Percentiles rank a stretch among this genome's conserved stretches.
phyloP scores from a whole-genome alignment of 345 rosid species.

The Cardamine occulta region DNA sequence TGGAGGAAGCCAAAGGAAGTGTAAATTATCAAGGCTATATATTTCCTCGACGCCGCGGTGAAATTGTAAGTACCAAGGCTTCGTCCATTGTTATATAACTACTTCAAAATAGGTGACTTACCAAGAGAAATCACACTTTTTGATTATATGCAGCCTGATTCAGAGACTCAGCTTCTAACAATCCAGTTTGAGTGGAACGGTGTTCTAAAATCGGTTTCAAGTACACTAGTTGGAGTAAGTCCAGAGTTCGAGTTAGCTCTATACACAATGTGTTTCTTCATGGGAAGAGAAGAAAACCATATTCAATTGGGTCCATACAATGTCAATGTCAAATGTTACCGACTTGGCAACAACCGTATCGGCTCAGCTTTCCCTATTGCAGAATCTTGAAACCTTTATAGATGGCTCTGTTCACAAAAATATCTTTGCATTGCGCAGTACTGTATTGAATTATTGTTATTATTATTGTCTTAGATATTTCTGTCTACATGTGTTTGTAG shows the following conservation, averaged over 20 bases:
- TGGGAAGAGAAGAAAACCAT: slow-evolving; percentile 77
- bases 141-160: slow-evolving; percentile 63
- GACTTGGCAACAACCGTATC: slow-evolving; percentile 58
- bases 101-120: neutral
- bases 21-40: slow-evolving; percentile 92
- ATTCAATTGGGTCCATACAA: slow-evolving; percentile 85
- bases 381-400: slow-evolving; percentile 46
- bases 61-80: slow-evolving; percentile 57
- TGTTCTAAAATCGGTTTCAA: slow-evolving; percentile 84
- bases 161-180: slow-evolving; percentile 81
- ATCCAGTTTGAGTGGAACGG: slow-evolving; percentile 96
- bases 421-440: slow-evolving; percentile 19
- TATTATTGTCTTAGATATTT: slow-evolving; percentile 2
- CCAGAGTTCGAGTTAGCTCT: slow-evolving; percentile 92
- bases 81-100: neutral
- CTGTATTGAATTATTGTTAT: slow-evolving; percentile 29
- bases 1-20: slow-evolving; percentile 89
- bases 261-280: slow-evolving; percentile 78
- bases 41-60: slow-evolving; percentile 75
- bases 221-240: slow-evolving; percentile 79
- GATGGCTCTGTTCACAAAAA: slow-evolving; percentile 24
- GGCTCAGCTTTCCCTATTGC: slow-evolving; percentile 85
- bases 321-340: slow-evolving; percentile 91
- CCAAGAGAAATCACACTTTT: neutral
- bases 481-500: slow-evolving; percentile 3